These are phyloP conservation scores for Closterium sp. DNA, from an alignment of 139 green algal species.

Conservation along the genomic window DNA sequence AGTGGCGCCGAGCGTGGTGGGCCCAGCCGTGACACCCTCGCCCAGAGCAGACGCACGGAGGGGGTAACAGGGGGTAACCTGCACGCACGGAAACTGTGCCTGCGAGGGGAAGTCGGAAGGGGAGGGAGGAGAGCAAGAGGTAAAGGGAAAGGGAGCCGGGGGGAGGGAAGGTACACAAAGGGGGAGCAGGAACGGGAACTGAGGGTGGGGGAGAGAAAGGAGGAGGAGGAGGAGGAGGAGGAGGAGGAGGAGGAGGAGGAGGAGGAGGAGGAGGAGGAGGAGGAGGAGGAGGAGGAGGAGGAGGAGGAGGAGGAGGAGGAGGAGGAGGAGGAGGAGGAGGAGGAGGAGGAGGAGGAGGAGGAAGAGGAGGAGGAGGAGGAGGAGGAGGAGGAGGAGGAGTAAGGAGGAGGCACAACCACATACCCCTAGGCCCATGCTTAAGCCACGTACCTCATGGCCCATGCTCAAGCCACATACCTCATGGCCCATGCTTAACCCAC, in stretches of 20 bases:
- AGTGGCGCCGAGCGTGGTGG: too few relatives aligned
- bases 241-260: conserved; percentile 6
- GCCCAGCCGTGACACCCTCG: too few relatives aligned
- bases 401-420: too few relatives aligned
- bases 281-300: background rate
- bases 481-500: background rate
- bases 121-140: background rate
- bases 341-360: conserved; percentile 10
- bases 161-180: too few relatives aligned
- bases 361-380: background rate
- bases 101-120: background rate
- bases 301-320: background rate
- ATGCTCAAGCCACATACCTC: too few relatives aligned
- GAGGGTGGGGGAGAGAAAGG: background rate
- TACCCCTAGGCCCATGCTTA: too few relatives aligned
- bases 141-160: background rate
- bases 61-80: too few relatives aligned
- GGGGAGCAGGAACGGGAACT: background rate
- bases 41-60: too few relatives aligned
- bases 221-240: conserved; percentile 10
- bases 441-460: too few relatives aligned
- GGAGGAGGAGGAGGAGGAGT: background rate
- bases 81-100: background rate
- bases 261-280: background rate
- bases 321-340: conserved; percentile 9